Percentiles rank a stretch among this genome's conserved stretches.
Evolutionary conservation across 768 basidiomycete genomes (phyloP).

Genomic region (Mycena indigotica): DNA sequence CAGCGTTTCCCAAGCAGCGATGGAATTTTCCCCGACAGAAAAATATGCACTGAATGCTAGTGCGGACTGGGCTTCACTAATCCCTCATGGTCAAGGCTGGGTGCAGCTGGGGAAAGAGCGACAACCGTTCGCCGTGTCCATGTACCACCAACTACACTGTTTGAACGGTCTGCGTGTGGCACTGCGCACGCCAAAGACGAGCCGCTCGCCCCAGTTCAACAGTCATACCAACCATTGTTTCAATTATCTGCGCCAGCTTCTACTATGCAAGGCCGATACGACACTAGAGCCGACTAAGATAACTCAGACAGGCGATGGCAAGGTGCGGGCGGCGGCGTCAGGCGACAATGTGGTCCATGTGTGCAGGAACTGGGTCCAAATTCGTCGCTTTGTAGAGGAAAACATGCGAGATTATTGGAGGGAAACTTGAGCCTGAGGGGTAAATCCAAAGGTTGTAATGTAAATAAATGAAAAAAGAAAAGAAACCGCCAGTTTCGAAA

Average conservation of each 20-base stretch:
- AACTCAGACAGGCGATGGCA: background rate
- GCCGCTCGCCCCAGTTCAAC: too few relatives aligned
- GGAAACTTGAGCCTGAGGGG: background rate
- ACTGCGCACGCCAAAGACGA: background rate
- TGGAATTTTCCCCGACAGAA: background rate
- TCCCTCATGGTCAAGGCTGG: constrained; percentile 3
- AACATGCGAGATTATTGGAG: background rate
- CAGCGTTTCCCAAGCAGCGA: background rate
- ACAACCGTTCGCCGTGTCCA: constrained; percentile 7
- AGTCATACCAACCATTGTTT: constrained; percentile 7
- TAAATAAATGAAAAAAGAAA: too few relatives aligned
- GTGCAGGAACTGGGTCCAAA: constrained; percentile 5
- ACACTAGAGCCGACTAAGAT: constrained; percentile 1
- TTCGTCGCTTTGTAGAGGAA: constrained; percentile 4
- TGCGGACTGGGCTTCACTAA: constrained; percentile 3
- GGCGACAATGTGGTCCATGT: constrained; percentile 1
- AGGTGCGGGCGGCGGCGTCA: background rate
- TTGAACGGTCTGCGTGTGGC: background rate
- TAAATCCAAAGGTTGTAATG: too few relatives aligned
- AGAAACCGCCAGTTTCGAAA: too few relatives aligned
- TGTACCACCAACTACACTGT: constrained; percentile 13
- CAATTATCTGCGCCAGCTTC: constrained; percentile 9
- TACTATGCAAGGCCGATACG: constrained; percentile 5
- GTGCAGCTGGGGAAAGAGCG: background rate
- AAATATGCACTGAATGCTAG: background rate